phyloP scores from a whole-genome alignment of 1,284 basidiomycete genomes.

The Crepidotus sp. region DNA sequence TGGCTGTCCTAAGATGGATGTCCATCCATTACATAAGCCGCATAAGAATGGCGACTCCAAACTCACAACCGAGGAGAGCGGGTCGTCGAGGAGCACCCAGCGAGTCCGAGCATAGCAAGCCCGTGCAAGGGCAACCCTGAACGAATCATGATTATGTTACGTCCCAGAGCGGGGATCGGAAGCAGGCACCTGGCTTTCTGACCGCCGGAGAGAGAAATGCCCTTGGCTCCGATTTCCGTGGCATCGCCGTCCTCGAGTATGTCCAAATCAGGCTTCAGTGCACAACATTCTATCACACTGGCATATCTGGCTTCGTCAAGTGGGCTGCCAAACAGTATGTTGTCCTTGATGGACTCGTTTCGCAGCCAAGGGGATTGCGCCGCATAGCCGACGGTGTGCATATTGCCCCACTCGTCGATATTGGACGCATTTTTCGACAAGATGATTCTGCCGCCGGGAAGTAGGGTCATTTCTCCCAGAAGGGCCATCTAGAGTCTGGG shows the following conservation, averaged over 20 bases:
- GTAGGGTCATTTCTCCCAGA: slow-evolving; percentile 54
- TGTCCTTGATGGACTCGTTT: slow-evolving; percentile 35
- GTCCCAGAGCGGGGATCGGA: slow-evolving; percentile 15
- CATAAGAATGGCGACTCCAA: not conserved
- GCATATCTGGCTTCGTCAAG: slow-evolving; percentile 46
- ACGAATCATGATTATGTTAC: slow-evolving; percentile 24
- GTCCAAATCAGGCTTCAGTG: slow-evolving; percentile 51
- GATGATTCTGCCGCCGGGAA: slow-evolving; percentile 40
- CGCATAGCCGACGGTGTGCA: slow-evolving; percentile 73
- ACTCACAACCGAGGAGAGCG: slow-evolving; percentile 59
- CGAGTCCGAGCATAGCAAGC: slow-evolving; percentile 58
- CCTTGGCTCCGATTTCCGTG: slow-evolving; percentile 29
- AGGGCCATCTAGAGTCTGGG: slow-evolving; percentile 44
- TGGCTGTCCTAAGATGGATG: slow-evolving; percentile 61
- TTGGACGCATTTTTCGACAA: slow-evolving; percentile 56
- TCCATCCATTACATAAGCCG: not conserved
- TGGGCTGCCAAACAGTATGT: slow-evolving; percentile 53
- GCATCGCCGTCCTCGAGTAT: slow-evolving; percentile 55
- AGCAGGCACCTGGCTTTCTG: slow-evolving; percentile 28
- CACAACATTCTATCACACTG: slow-evolving; percentile 48
- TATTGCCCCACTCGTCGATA: slow-evolving; percentile 55
- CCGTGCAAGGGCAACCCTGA: slow-evolving; percentile 48
- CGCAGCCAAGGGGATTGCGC: slow-evolving; percentile 57
- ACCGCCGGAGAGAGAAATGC: slow-evolving; percentile 22
- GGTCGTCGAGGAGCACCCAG: slow-evolving; percentile 64